These are phyloP conservation scores for Brasilioporus rufonigricans DNA, from an alignment of 768 basidiomycete genomes.

Conservation along the genomic window DNA sequence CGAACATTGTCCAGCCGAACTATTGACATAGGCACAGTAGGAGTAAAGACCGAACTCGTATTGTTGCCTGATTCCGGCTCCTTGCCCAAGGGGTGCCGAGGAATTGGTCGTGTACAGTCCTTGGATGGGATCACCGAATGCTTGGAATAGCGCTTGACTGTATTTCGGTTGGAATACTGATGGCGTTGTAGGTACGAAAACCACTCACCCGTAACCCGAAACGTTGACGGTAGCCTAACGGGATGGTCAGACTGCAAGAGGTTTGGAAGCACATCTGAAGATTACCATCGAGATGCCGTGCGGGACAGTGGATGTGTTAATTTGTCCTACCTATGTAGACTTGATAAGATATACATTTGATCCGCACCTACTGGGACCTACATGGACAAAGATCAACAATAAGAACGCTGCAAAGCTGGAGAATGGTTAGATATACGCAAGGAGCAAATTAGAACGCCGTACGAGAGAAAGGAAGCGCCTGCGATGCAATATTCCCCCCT, in stretches of 20 bases:
- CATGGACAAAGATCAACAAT: slow-evolving; percentile 81
- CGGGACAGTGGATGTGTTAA: slow-evolving; percentile 71
- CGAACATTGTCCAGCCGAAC: slow-evolving; percentile 59
- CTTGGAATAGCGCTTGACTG: slow-evolving; percentile 50
- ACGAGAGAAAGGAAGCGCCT: slow-evolving; percentile 72
- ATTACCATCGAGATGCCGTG: slow-evolving; percentile 71
- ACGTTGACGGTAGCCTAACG: slow-evolving; percentile 65
- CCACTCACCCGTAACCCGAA: slow-evolving; percentile 64
- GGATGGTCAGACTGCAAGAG: slow-evolving; percentile 15
- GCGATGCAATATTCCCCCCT: slow-evolving; percentile 78
- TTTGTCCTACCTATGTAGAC: slow-evolving; percentile 67
- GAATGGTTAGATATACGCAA: slow-evolving; percentile 12
- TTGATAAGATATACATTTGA: slow-evolving; percentile 22
- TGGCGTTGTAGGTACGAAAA: neutral
- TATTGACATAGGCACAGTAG: slow-evolving; percentile 69
- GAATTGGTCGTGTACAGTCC: slow-evolving; percentile 68
- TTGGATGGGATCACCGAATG: slow-evolving; percentile 55
- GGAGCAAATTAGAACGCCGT: slow-evolving; percentile 28
- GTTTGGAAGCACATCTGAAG: slow-evolving; percentile 2
- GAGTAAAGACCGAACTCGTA: slow-evolving; percentile 84
- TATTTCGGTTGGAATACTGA: neutral
- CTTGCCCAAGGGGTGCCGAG: slow-evolving; percentile 53
- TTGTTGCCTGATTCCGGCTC: slow-evolving; percentile 61
- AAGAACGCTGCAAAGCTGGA: slow-evolving; percentile 37
- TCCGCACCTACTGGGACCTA: slow-evolving; percentile 36